phyloP scores from a whole-genome alignment of 106 monocot species.

The Gastrodia elata region DNA sequence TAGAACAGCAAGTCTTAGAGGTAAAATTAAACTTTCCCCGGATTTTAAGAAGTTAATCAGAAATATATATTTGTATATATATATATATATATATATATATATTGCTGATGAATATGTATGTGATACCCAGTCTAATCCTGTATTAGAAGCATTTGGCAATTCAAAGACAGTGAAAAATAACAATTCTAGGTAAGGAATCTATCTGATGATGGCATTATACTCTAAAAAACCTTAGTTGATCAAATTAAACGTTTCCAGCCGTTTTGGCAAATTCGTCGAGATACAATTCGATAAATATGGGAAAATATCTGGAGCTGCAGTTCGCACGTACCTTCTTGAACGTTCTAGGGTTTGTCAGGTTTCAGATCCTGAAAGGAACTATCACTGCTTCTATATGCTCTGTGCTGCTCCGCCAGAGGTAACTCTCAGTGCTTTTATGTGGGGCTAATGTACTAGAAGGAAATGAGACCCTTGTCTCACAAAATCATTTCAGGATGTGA shows the following conservation, averaged over 20 bases:
- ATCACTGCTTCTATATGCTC: constrained; percentile 97
- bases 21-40: constrained; percentile 19
- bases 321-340: constrained; percentile 86
- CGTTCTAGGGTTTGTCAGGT: constrained; percentile 92
- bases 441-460: not conserved
- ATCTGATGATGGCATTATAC: not conserved
- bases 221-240: not conserved
- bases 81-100: no score
- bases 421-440: constrained; percentile 5
- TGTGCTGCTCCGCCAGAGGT: constrained; percentile 93
- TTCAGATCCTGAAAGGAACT: constrained; percentile 90
- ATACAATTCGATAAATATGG: constrained; percentile 95
- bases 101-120: not conserved
- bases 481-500: constrained; percentile 16
- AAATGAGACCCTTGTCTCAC: constrained; percentile 3
- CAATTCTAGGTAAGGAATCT: constrained; percentile 69
- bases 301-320: constrained; percentile 94
- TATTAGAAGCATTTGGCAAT: constrained; percentile 94
- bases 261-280: constrained; percentile 95
- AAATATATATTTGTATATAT: no score
- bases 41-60: not conserved
- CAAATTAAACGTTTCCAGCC: constrained; percentile 30
- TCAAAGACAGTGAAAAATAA: constrained; percentile 95
- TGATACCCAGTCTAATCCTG: constrained; percentile 81
- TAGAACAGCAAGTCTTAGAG: constrained; percentile 95